A percentile compares a stretch with the other conserved stretches of the same genome.
phyloP scores from a whole-genome alignment of 148 eudicot species.

The Spergularia bocconei region DNA sequence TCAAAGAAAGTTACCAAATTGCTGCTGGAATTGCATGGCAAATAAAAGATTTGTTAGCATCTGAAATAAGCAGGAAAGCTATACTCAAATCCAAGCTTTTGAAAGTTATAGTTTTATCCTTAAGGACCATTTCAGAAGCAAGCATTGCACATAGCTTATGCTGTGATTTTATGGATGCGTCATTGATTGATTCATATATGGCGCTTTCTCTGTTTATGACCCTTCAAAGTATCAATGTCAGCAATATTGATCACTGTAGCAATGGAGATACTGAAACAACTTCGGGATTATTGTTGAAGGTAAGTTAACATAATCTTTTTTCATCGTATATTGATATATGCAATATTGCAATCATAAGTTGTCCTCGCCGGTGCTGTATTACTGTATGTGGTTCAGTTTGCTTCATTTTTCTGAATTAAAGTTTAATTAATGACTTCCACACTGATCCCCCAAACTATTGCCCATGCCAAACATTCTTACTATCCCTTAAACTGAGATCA shows the following conservation, averaged over 20 bases:
- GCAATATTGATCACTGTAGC: slow-evolving; percentile 26
- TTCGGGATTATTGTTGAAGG: slow-evolving; percentile 43
- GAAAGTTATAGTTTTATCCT: slow-evolving; percentile 41
- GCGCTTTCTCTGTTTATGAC: slow-evolving; percentile 65
- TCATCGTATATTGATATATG: slow-evolving; percentile 2
- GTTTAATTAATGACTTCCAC: too few relatives aligned
- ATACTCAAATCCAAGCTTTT: slow-evolving; percentile 49
- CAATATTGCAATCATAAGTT: not conserved
- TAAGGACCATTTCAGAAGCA: slow-evolving; percentile 73
- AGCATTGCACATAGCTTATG: slow-evolving; percentile 58
- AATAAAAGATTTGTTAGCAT: slow-evolving; percentile 68
- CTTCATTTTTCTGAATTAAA: too few relatives aligned
- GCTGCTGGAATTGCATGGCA: slow-evolving; percentile 88
- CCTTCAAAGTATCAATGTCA: slow-evolving; percentile 38
- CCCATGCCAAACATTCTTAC: too few relatives aligned
- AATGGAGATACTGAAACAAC: slow-evolving; percentile 24
- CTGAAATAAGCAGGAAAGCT: slow-evolving; percentile 53
- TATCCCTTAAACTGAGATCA: too few relatives aligned
- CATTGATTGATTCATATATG: slow-evolving; percentile 60
- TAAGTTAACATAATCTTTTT: slow-evolving; percentile 29
- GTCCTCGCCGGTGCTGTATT: too few relatives aligned
- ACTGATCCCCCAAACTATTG: too few relatives aligned
- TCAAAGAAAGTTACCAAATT: slow-evolving; percentile 55
- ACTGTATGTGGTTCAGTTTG: too few relatives aligned
- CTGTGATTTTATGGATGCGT: slow-evolving; percentile 54